Evolutionary conservation across 116 monocot species (phyloP).

Genomic region (Zostera marina): DNA sequence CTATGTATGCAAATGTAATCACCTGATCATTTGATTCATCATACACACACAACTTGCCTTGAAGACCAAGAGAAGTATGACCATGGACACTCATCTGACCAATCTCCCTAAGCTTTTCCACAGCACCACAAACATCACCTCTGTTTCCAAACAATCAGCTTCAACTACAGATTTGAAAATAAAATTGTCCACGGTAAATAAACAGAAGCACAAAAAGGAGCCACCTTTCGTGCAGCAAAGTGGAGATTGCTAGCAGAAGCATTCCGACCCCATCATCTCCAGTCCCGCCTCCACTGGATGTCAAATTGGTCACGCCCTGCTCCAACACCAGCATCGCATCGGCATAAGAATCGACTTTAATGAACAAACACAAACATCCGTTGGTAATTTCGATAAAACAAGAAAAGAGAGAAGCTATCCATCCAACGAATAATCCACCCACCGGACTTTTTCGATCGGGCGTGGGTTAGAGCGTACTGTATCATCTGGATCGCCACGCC

Average conservation of each 20-base stretch:
- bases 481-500: constrained; percentile 58
- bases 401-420: not conserved
- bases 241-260: constrained; percentile 77
- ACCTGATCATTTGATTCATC: not conserved
- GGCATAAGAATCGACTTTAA: constrained; percentile 39
- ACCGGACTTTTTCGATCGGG: constrained; percentile 64
- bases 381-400: not conserved
- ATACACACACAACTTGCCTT: constrained; percentile 13
- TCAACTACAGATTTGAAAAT: not conserved
- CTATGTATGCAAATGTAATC: not conserved
- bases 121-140: constrained; percentile 43
- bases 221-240: constrained; percentile 81
- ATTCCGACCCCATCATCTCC: constrained; percentile 32
- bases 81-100: constrained; percentile 10
- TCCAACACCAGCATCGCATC: constrained; percentile 76
- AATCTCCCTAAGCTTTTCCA: constrained; percentile 67
- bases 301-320: constrained; percentile 56
- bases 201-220: not conserved
- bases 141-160: constrained; percentile 15
- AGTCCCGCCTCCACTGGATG: constrained; percentile 12
- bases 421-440: not conserved
- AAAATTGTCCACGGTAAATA: not conserved
- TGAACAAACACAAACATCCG: not conserved
- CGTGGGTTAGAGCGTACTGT: constrained; percentile 59
- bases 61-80: constrained; percentile 28